Evolutionary conservation across 176 grass and related monocot species (phyloP), one percentile per base, ranked within the genome.

Genomic region (Oropetium thomaeum): DNA sequence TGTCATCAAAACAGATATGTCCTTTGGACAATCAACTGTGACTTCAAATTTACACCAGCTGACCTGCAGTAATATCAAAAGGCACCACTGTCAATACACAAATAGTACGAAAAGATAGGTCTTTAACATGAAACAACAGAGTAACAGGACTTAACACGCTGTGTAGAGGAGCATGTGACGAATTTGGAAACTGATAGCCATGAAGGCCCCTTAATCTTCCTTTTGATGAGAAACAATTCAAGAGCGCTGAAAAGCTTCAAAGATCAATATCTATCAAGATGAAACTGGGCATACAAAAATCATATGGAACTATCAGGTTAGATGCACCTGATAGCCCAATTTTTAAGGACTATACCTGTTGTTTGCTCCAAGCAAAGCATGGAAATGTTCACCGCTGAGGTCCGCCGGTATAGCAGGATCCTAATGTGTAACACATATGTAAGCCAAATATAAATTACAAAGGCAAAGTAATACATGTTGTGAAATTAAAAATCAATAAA

Each of bases 21-120:
- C 87, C 78, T 99, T 99, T 52, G 92, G 92, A 57, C 69, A 92
- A 82, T 95, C 79, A 69, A 99, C 87, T 61, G 70, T 76, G 76
- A 99, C 71, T 79, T 99, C 96, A 92, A 88, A 92, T 78, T 92
- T 99, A 67, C 92, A 99, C 96, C 96, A 99, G 85, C 96, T 99
- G 65, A 92, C 89, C 96, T 99, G 82, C 86, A 71, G 53, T 75
- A 76, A n/a, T 63, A 13, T 45, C 58, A 78, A 94, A 22, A 87
- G 28, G 55, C n/a, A 31, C 23, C 37, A 44, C 10, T 5, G 15
- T 27, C 27, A 77, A 62, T 67, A 39, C 47, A 11, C 14, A 29
- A 79, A 43, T 44, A 80, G 37, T 48, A 53, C 48, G 4, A 44
- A 40, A 76, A 17, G n/a, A n/a, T n/a, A n/a, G 69, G 70, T 8